Evolutionary conservation across 305 asterid genomes (phyloP), one percentile per base, ranked within the genome.

Genomic region (Fraxinus ornus): DNA sequence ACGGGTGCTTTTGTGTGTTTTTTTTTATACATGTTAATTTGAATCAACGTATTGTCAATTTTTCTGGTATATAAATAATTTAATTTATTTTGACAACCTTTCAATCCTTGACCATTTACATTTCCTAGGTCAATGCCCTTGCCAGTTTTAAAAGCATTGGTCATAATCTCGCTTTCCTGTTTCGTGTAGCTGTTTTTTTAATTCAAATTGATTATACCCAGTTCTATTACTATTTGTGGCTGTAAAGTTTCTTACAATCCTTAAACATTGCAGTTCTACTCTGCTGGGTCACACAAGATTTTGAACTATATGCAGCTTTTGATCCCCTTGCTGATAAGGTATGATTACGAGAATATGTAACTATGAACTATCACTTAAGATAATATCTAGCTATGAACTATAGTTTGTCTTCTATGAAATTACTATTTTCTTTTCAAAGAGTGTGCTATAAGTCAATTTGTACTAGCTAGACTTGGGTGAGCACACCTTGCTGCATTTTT

Each of bases 261-360:
- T 75, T 74, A 77, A 55, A 71, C 81, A 33, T 80, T 73, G 81
- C 96, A 95, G 99, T 93, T 87, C 89, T 95, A 68, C 97, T 95
- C 84, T 95, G 99, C 88, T 97, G 99, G 99, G 97, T 93, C 77
- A 95, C 99, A 74, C 96, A 86, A 85, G 99, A 97, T 89, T 97
- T 97, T 78, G 99, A 97, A 85, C 94, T 95, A 36, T 97, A 95
- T 87, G 99, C 98, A 24, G 96, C 98, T 79, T 97, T 97, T 88
- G 99, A 97, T 91, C 99, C 99, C 83, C 95, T 97, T 19, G 99
- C 98, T 35, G 99, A 97, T 92, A 97, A 97, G 99, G 98, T 95
- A 80, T 26, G 91, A 66, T 76, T 77, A 57, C 79, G 35, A 83
- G 73, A 57, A 80, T 64, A 41, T 80, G 33, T 84, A 32, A 10